Evolutionary conservation across 2,329 filamentous ascomycete species (phyloP).

Genomic region (Sporothrix phasma): DNA sequence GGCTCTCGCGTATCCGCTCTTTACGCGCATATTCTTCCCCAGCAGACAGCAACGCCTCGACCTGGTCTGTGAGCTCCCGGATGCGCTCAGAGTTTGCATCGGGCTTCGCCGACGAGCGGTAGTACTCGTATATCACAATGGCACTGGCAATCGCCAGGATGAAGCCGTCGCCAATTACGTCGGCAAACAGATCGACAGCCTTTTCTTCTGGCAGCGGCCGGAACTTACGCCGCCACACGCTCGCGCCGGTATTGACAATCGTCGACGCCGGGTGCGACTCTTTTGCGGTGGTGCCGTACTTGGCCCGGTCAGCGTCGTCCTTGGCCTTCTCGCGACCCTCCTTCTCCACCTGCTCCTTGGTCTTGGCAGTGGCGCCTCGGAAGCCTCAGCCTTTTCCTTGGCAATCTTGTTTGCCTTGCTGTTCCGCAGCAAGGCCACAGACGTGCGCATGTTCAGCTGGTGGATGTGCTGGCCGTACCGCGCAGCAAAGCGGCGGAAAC

Average conservation of each 20-base stretch:
- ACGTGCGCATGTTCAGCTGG: constrained; percentile 56
- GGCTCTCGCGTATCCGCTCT: constrained; percentile 33
- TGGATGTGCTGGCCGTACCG: constrained; percentile 54
- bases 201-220: constrained; percentile 53
- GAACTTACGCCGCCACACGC: constrained; percentile 54
- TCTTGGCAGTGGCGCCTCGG: constrained; percentile 57
- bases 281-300: constrained; percentile 32
- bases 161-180: constrained; percentile 54
- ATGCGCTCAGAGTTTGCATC: constrained; percentile 46
- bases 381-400: constrained; percentile 52
- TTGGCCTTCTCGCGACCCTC: constrained; percentile 37
- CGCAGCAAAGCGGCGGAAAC: constrained; percentile 51
- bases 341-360: constrained; percentile 48
- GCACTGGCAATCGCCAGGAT: constrained; percentile 49
- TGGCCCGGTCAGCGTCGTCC: constrained; percentile 42
- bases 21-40: constrained; percentile 43
- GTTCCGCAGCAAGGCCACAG: constrained; percentile 50
- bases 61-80: constrained; percentile 36
- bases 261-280: constrained; percentile 31
- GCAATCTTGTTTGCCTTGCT: constrained; percentile 46
- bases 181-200: constrained; percentile 57
- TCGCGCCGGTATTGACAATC: constrained; percentile 23
- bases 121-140: constrained; percentile 53
- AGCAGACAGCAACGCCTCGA: constrained; percentile 40
- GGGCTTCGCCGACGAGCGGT: constrained; percentile 49